Evolutionary conservation across 352 stramenopile species (phyloP), one percentile per base, ranked within the genome.

Genomic region (Phytophthora kernoviae): DNA sequence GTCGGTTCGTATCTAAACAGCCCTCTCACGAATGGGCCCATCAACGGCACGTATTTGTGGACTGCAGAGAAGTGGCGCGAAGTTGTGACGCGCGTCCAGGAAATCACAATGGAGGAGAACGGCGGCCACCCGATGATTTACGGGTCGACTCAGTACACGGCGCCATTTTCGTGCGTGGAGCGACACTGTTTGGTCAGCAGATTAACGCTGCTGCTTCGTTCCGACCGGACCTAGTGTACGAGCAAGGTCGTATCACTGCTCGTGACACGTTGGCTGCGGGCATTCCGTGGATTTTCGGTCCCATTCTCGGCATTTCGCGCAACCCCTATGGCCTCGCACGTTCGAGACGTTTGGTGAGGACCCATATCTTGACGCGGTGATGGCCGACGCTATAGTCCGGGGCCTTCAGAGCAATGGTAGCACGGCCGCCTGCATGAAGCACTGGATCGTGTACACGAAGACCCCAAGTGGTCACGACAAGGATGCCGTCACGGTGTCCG

Each of bases 271-370:
- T 79, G 8, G 84, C 84, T 9, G 86, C 81, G 0, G 91, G 87
- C 0, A 90, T 97, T 33, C 73, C 75, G 4, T 97, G 88, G 89
- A 54, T 97, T 5, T 97, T 97, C 68, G 75, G 64, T 21, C 91
- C 91, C 1, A 80, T 96, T 15, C 65, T 87, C 4, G 81, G 83
- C 36, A 68, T 98, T 40, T 76, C 75, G 1, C 81, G 79, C 41
- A 87, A 97, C 52, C 82, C 87, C 64, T 88, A 37, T 97, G 90
- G 90, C 59, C 79, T 9, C 70, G 91, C 7, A 81, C 88, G 11
- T 97, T 84, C 54, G 92, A 98, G 68, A 97, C 90, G 10, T 98
- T 97, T 74, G 89, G 92, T 7, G 86, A 97, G 76, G 90, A 97
- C 54, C 84, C 86, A 3, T 58, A 86, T 21, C 27, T 94, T 5